These are phyloP conservation scores for Przewalskia tangutica DNA, from an alignment of 257 asterid genomes.

Conservation along the genomic window DNA sequence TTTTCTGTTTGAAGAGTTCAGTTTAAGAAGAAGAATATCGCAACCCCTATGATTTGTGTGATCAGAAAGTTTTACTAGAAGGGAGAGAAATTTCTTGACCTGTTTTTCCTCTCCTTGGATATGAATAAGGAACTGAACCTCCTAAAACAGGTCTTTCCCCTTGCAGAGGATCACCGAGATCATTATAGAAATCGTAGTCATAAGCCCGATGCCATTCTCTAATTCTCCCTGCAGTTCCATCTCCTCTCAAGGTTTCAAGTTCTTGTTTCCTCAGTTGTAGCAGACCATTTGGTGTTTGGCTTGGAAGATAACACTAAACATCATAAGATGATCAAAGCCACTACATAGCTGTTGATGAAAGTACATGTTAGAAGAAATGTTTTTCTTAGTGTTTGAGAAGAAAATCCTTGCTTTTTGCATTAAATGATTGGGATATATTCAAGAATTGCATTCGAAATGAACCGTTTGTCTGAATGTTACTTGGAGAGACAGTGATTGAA, in stretches of 20 bases:
- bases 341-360: neutral
- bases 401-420: slow-evolving; percentile 28
- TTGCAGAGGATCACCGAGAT: slow-evolving; percentile 26
- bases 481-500: slow-evolving; percentile 22
- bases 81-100: slow-evolving; percentile 8
- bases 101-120: slow-evolving; percentile 42
- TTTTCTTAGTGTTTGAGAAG: slow-evolving; percentile 32
- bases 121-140: slow-evolving; percentile 31
- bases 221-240: slow-evolving; percentile 26
- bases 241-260: slow-evolving; percentile 29
- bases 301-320: slow-evolving; percentile 37
- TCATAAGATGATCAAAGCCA: neutral
- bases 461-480: slow-evolving; percentile 9
- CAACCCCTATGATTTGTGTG: neutral
- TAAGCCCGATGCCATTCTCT: slow-evolving; percentile 36
- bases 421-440: slow-evolving; percentile 31
- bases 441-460: slow-evolving; percentile 37
- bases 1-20: neutral
- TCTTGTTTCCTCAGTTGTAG: slow-evolving; percentile 33
- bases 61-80: neutral
- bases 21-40: neutral
- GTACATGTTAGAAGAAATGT: neutral
- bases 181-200: slow-evolving; percentile 35
- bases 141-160: slow-evolving; percentile 32
- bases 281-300: slow-evolving; percentile 30